Percentiles rank a stretch among this genome's conserved stretches.
phyloP scores from a whole-genome alignment of 1,284 basidiomycete genomes.

The Cryptococcus hybrid region DNA sequence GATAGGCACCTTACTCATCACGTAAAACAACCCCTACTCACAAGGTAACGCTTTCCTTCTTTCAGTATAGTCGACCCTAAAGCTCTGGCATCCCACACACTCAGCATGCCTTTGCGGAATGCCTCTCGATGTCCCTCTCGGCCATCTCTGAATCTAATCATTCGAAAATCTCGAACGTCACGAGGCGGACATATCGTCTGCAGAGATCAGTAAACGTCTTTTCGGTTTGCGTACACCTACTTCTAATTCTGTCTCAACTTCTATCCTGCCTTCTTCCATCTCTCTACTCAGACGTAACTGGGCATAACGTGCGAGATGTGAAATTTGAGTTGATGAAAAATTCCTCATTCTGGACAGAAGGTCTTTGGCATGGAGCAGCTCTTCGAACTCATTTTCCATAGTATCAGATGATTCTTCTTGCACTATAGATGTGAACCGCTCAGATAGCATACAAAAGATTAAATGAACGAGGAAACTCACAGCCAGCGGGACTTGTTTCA shows the following conservation, averaged over 20 bases:
- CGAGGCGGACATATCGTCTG: conserved; percentile 73
- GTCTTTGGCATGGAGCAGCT: conserved; percentile 33
- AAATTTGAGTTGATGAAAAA: conserved; percentile 56
- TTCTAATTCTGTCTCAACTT: conserved; percentile 67
- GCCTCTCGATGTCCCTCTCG: conserved; percentile 56
- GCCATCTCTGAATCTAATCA: conserved; percentile 73
- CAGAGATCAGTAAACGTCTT: neutral
- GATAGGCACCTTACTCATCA: neutral
- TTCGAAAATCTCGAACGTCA: conserved; percentile 74
- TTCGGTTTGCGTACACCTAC: conserved; percentile 50
- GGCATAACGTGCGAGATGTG: conserved; percentile 64
- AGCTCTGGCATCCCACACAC: conserved; percentile 74
- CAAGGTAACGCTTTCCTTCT: conserved; percentile 69
- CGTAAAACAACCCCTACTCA: conserved; percentile 12
- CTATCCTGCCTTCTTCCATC: conserved; percentile 56
- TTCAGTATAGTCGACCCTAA: conserved; percentile 60
- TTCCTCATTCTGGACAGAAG: conserved; percentile 44
- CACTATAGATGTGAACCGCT: too few species aligned
- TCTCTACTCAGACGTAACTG: conserved; percentile 57
- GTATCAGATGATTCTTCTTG: conserved; percentile 20
- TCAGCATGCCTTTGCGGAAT: conserved; percentile 68
- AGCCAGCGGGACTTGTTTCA: conserved; percentile 6
- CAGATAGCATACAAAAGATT: neutral
- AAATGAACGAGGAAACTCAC: conserved; percentile 2
- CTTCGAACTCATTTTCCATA: conserved; percentile 38